phyloP scores from a whole-genome alignment of 2,329 filamentous ascomycete genomes.

The Tympanopsis confertula region DNA sequence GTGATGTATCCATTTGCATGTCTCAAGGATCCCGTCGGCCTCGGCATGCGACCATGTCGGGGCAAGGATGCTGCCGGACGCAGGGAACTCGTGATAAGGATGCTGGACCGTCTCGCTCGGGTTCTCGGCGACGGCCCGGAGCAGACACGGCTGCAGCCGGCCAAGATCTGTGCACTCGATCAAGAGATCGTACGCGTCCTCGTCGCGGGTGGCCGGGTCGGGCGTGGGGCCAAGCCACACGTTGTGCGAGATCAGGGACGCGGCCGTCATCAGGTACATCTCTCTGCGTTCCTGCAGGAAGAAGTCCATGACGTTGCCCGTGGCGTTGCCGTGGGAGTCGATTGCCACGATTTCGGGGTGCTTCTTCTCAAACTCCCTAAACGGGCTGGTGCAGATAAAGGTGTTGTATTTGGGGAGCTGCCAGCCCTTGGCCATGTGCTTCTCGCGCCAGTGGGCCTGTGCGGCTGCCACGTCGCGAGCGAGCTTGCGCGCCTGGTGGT shows the following conservation, averaged over 20 bases:
- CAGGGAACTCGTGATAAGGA: slow-evolving; percentile 66
- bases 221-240: slow-evolving; percentile 85
- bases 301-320: slow-evolving; percentile 75
- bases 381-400: slow-evolving; percentile 59
- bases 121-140: slow-evolving; percentile 51
- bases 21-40: slow-evolving; percentile 73
- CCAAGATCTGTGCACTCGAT: slow-evolving; percentile 85
- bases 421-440: slow-evolving; percentile 42
- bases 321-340: slow-evolving; percentile 59
- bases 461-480: slow-evolving; percentile 61
- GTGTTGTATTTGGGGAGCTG: slow-evolving; percentile 66
- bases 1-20: slow-evolving; percentile 81
- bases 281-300: slow-evolving; percentile 78
- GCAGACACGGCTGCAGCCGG: slow-evolving; percentile 55
- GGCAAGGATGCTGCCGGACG: slow-evolving; percentile 82
- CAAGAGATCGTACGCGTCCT: slow-evolving; percentile 65
- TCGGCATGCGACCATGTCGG: slow-evolving; percentile 75
- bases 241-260: slow-evolving; percentile 79
- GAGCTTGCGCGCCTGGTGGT: slow-evolving; percentile 43
- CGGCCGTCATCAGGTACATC: slow-evolving; percentile 86
- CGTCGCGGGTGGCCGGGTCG: slow-evolving; percentile 47
- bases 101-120: slow-evolving; percentile 26
- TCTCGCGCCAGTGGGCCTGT: slow-evolving; percentile 63
- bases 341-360: slow-evolving; percentile 64
- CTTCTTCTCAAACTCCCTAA: slow-evolving; percentile 59